phyloP scores from a whole-genome alignment of 257 asterid genomes.

The Solanum okadae region DNA sequence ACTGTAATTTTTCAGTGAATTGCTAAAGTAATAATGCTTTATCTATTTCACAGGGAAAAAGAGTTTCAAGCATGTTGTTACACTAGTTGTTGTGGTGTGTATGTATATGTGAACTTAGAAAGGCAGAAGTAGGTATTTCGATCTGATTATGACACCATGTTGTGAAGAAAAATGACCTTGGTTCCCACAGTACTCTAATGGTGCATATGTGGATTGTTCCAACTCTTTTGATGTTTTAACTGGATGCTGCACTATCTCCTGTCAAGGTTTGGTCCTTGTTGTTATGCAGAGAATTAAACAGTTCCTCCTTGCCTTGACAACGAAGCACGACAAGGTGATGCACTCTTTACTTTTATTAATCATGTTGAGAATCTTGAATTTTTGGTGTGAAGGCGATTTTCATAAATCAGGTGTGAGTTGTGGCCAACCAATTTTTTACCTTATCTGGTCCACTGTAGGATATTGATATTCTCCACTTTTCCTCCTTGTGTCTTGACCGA shows the following conservation, averaged over 20 bases:
- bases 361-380: neutral
- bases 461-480: neutral
- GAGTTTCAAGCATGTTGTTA: neutral
- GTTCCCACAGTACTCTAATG: neutral
- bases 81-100: neutral
- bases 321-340: constrained; percentile 24
- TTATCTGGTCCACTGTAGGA: neutral
- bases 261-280: constrained; percentile 29
- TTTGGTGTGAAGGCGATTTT: neutral
- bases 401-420: neutral
- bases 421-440: neutral
- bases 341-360: neutral
- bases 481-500: neutral
- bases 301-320: constrained; percentile 23
- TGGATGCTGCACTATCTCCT: constrained; percentile 19
- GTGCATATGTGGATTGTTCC: neutral
- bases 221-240: neutral
- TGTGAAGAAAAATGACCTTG: neutral
- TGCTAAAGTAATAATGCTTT: neutral
- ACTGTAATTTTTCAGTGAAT: neutral
- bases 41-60: neutral
- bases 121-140: neutral
- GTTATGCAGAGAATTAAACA: constrained; percentile 26
- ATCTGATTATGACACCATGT: neutral
- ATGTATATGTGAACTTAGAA: neutral